These are phyloP conservation scores for Rhodofomes roseus DNA, from an alignment of 1,284 basidiomycete genomes.

Conservation along the genomic window DNA sequence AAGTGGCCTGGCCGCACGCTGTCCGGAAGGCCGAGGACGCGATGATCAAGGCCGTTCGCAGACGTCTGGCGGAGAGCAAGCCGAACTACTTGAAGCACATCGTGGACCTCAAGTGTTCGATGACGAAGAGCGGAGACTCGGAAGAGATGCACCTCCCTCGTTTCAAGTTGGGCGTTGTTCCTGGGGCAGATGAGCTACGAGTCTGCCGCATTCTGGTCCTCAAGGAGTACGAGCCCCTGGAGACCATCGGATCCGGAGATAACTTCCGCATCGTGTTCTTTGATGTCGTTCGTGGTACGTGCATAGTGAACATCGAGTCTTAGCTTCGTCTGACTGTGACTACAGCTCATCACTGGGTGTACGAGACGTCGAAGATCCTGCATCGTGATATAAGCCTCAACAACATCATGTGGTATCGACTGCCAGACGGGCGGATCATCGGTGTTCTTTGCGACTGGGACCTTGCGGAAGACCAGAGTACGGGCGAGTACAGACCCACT, in stretches of 20 bases:
- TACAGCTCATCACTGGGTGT: slow-evolving; percentile 10
- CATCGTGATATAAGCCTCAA: slow-evolving; percentile 27
- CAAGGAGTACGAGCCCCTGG: not conserved
- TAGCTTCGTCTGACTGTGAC: not conserved
- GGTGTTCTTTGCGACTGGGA: slow-evolving; percentile 29
- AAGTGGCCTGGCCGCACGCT: not conserved
- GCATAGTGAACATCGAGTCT: not conserved
- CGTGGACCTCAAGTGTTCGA: not conserved
- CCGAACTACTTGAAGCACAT: not conserved
- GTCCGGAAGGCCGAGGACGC: not conserved
- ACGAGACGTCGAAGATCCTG: slow-evolving; percentile 3
- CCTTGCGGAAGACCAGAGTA: slow-evolving; percentile 4
- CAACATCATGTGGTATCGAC: slow-evolving; percentile 26
- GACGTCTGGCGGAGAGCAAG: not conserved
- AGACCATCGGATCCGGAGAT: not conserved
- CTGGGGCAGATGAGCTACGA: not conserved
- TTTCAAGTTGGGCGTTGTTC: not conserved
- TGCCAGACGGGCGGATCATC: not conserved
- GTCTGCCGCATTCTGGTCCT: not conserved
- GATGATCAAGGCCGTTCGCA: not conserved
- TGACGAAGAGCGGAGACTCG: not conserved
- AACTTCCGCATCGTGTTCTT: not conserved
- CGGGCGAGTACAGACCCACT: not conserved
- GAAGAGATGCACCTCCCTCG: not conserved
- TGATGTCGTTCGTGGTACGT: not conserved